phyloP scores from a whole-genome alignment of 2,329 filamentous ascomycete genomes.

The Ascochyta koolunga region DNA sequence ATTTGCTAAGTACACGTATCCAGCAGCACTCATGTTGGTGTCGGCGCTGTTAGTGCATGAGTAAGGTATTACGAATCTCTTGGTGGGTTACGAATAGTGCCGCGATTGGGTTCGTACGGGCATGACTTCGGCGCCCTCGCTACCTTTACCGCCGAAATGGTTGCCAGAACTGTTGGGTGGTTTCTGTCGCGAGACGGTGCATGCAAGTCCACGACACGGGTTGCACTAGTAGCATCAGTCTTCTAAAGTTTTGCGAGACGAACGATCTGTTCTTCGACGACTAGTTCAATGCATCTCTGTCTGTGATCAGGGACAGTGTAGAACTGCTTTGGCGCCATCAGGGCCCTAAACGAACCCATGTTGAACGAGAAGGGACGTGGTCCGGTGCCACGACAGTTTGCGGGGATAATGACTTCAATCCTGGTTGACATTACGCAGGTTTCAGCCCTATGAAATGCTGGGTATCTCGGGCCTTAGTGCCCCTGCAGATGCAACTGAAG shows the following conservation, averaged over 20 bases:
- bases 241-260: background rate
- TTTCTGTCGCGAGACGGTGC: background rate
- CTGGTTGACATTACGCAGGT: conserved; percentile 4
- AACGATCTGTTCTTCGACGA: too few species aligned
- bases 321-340: too few species aligned
- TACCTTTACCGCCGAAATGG: background rate
- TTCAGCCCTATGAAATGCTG: conserved; percentile 10
- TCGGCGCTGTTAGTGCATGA: conserved; percentile 2
- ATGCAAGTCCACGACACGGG: background rate
- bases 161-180: background rate
- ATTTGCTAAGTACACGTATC: background rate
- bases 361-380: background rate
- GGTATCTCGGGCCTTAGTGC: background rate
- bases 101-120: background rate
- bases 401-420: conserved; percentile 1
- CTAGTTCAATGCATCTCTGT: background rate
- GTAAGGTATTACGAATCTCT: background rate
- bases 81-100: conserved; percentile 7
- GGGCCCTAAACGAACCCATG: background rate
- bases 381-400: conserved; percentile 2
- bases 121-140: background rate
- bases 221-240: background rate
- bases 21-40: background rate
- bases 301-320: background rate
- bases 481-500: background rate